Percentiles rank a stretch among this genome's conserved stretches.
These are phyloP conservation scores for Heliosperma pusillum DNA, from an alignment of 148 eudicot genomes.

Conservation along the genomic window DNA sequence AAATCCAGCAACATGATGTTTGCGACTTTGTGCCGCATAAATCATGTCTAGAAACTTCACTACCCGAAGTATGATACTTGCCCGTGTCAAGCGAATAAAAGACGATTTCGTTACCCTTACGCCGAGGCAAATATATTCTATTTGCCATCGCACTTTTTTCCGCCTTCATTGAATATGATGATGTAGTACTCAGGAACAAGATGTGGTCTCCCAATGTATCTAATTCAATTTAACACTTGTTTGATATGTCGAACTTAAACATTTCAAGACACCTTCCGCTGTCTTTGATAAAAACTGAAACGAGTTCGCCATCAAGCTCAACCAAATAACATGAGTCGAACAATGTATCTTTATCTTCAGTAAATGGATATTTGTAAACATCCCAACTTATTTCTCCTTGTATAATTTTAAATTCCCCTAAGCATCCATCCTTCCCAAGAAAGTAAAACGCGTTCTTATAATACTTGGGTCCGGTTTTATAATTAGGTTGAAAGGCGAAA, in stretches of 20 bases:
- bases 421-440: not conserved
- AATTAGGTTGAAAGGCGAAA: not conserved
- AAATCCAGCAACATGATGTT: not conserved
- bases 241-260: constrained; percentile 6
- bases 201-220: too few relatives aligned
- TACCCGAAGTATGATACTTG: not conserved
- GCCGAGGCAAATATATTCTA: not conserved
- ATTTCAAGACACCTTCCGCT: constrained; percentile 10
- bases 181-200: not conserved
- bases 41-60: not conserved
- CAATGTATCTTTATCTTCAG: too few relatives aligned
- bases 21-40: not conserved
- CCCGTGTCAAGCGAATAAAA: constrained; percentile 1
- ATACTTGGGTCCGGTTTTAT: not conserved
- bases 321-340: too few relatives aligned
- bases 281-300: constrained; percentile 6
- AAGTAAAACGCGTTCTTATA: constrained; percentile 2
- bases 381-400: not conserved
- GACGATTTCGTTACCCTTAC: not conserved
- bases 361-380: too few relatives aligned
- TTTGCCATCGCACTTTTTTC: not conserved
- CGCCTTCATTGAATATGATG: not conserved
- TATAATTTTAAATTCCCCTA: constrained; percentile 4
- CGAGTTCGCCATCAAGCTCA: too few relatives aligned
- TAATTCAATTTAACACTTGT: not conserved